These are phyloP conservation scores for Paecilomyces variotii DNA, from an alignment of 2,329 filamentous ascomycete species.

Conservation along the genomic window DNA sequence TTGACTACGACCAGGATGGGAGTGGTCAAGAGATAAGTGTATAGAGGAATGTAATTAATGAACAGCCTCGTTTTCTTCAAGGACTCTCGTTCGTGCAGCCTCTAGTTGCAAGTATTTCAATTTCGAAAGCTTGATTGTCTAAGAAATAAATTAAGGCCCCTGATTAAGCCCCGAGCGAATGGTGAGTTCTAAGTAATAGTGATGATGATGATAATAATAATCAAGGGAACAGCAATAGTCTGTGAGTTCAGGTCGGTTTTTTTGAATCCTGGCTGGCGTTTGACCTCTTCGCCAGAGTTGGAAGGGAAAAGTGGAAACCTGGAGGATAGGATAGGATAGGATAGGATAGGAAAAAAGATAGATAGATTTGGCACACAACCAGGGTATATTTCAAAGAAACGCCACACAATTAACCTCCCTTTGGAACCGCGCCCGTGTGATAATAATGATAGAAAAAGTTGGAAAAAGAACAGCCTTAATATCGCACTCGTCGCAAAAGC, in stretches of 20 bases:
- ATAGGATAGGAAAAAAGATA: neutral
- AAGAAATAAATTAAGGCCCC: neutral
- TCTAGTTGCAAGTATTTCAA: neutral
- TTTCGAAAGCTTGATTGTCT: neutral
- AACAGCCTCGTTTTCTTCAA: no score
- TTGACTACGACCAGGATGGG: no score
- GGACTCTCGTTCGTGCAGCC: neutral
- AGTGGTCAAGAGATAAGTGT: no score
- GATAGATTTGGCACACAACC: neutral
- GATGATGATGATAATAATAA: neutral
- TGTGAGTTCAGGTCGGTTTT: neutral
- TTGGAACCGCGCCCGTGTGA: neutral
- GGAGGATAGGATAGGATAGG: neutral
- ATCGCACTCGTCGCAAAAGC: neutral
- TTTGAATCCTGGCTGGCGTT: neutral
- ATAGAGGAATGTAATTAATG: no score
- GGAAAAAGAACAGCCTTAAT: neutral
- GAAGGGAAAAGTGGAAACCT: neutral
- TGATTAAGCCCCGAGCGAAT: neutral
- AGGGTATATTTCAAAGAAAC: slow-evolving; percentile 1
- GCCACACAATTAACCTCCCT: neutral
- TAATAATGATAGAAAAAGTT: neutral
- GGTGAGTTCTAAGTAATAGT: neutral
- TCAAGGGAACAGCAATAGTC: neutral
- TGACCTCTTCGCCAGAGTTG: neutral